Conservation (phyloP, 345 rosid genomes). For the Linum tenue region DNA sequence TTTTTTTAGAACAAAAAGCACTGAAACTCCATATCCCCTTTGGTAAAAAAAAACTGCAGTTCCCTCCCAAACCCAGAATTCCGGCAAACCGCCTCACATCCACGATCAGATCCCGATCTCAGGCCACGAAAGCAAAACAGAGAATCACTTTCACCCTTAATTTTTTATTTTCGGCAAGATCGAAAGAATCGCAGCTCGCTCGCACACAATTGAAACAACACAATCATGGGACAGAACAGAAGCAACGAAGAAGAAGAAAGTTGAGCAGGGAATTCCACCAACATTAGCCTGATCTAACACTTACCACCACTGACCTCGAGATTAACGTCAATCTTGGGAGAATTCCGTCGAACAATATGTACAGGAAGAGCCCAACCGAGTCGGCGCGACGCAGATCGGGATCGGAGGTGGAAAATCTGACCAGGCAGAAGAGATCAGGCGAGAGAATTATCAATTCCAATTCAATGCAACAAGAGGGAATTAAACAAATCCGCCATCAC, state of each 20-base stretch:
- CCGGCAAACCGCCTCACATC: slow-evolving; percentile 4
- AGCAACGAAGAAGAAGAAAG: not conserved
- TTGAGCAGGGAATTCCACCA: not conserved
- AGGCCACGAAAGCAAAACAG: not conserved
- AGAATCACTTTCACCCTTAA: not conserved
- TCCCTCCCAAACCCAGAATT: slow-evolving; percentile 10
- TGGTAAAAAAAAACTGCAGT: not conserved
- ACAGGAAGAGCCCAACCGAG: not conserved
- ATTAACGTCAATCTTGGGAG: not conserved
- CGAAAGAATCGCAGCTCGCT: not conserved
- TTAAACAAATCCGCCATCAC: not conserved
- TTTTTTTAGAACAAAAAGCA: not conserved
- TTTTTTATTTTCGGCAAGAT: not conserved
- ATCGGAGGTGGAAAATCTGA: not conserved
- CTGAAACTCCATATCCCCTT: not conserved
- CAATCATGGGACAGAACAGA: not conserved
- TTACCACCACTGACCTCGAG: not conserved
- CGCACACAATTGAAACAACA: not conserved
- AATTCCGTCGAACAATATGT: not conserved
- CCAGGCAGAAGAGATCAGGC: not conserved
- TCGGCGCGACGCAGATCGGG: not conserved
- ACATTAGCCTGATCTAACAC: not conserved
- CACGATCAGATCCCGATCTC: slow-evolving; percentile 36
- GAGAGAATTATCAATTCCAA: not conserved
- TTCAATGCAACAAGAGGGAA: not conserved